Evolutionary conservation across 2,329 filamentous ascomycete genomes (phyloP), one percentile per base, ranked within the genome.

Genomic region (Pyrenophora graminea): DNA sequence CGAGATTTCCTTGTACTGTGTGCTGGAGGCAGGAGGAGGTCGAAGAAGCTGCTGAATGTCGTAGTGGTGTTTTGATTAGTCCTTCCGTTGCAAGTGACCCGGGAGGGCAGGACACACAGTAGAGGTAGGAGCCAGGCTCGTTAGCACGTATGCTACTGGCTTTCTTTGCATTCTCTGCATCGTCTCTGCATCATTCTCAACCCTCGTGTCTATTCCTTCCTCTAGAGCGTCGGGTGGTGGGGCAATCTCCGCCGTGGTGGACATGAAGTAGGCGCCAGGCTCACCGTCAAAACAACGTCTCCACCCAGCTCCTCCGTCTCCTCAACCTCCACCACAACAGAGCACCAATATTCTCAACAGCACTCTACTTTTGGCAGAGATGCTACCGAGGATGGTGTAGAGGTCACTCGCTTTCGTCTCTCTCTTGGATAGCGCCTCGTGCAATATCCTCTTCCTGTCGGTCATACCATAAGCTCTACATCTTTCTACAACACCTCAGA

Each of bases 381-480:
- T 42, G 44, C 40, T 51, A 52, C 45, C 52, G 49, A 59, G 48
- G 30, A 39, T 36, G 46, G 48, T 53, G 56, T 50, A 51, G 44
- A 48, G 45, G 46, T 51, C 53, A 52, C 55, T 58, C 53, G 43
- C 48, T 56, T 48, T 48, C 37, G 39, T 47, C 49, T 48, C 49
- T 48, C 43, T 62, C 51, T 63, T 63, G 59, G 53, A 60, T 62
- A 62, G 39, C 49, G 53, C 50, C 47, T 52, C n/a, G 55, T 41
- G 55, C 48, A 56, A 55, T 49, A 57, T 58, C 39, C 55, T 59
- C 43, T 48, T 53, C 48, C 54, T 59, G 54, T 56, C 58, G 56
- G 47, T 38, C 52, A 63, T 59, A 48, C 52, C 48, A 31, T 53
- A 61, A 62, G 39, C 49, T 46, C 37, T 43, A 53, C 50, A 61